Conservation (phyloP, 2,329 filamentous ascomycete species). For the Aspergillus sp. region DNA sequence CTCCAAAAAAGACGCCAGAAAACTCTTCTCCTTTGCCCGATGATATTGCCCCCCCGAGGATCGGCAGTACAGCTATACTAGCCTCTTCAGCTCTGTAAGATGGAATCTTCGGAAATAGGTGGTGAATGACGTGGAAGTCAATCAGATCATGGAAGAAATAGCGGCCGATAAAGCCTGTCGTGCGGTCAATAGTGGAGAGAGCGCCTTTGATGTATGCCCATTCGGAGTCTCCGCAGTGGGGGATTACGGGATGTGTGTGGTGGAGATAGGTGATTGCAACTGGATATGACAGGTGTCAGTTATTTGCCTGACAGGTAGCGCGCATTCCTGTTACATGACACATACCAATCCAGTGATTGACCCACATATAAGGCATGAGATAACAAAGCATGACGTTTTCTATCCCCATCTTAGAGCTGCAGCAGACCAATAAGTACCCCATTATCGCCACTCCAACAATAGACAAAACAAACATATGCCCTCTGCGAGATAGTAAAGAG, state of each 20-base stretch:
- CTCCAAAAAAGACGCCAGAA: no score
- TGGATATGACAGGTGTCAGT: slow-evolving; percentile 32
- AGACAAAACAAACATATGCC: slow-evolving; percentile 80
- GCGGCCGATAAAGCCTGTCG: slow-evolving; percentile 93
- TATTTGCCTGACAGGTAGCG: background rate
- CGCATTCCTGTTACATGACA: slow-evolving; percentile 15
- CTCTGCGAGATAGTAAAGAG: slow-evolving; percentile 87
- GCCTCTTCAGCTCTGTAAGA: slow-evolving; percentile 97
- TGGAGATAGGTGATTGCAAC: slow-evolving; percentile 97
- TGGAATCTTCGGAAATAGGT: slow-evolving; percentile 92
- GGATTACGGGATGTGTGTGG: slow-evolving; percentile 90
- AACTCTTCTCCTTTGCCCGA: no score
- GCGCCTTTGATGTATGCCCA: slow-evolving; percentile 95
- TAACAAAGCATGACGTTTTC: slow-evolving; percentile 92
- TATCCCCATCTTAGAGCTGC: slow-evolving; percentile 77
- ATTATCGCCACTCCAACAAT: slow-evolving; percentile 73
- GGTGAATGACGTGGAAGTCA: slow-evolving; percentile 95
- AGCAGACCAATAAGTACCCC: slow-evolving; percentile 56
- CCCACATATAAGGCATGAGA: slow-evolving; percentile 90
- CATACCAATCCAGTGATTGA: slow-evolving; percentile 98
- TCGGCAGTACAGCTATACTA: slow-evolving; percentile 66
- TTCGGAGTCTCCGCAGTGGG: slow-evolving; percentile 79
- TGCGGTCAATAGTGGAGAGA: slow-evolving; percentile 91
- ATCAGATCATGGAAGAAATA: slow-evolving; percentile 91
- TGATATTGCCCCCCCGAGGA: no score